Conservation (phyloP, 768 basidiomycete genomes). For the Cubamyces lactineus region DNA sequence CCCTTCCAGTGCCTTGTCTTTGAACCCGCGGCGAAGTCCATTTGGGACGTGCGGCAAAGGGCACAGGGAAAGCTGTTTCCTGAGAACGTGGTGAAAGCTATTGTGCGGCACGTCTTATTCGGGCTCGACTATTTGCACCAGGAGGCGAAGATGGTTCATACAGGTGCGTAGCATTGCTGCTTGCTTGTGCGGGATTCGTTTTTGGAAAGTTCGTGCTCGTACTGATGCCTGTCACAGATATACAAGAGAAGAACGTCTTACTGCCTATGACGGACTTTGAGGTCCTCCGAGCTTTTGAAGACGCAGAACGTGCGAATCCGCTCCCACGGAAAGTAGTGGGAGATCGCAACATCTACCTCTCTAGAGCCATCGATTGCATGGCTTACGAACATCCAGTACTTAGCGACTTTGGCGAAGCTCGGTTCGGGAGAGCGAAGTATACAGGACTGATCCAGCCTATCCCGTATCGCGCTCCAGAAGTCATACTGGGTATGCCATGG, state of each 20-base stretch:
- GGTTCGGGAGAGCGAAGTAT: constrained; percentile 13
- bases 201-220: no score
- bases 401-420: constrained; percentile 33
- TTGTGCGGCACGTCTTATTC: constrained; percentile 1
- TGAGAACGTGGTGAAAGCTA: not conserved
- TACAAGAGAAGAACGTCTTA: constrained; percentile 21
- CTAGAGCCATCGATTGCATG: constrained; percentile 3
- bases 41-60: not conserved
- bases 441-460: constrained; percentile 30
- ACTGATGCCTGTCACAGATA: constrained; percentile 7
- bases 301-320: constrained; percentile 3
- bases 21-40: not conserved
- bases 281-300: constrained; percentile 9
- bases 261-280: not conserved
- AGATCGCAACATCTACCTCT: constrained; percentile 16
- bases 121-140: constrained; percentile 17
- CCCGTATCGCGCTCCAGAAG: constrained; percentile 36
- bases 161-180: constrained; percentile 7
- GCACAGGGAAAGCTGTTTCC: not conserved
- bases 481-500: constrained; percentile 35
- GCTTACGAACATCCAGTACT: constrained; percentile 23
- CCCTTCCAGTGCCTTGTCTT: constrained; percentile 1
- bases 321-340: constrained; percentile 13
- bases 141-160: constrained; percentile 17
- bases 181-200: no score